A percentile compares a stretch with the other conserved stretches of the same genome.
Conservation (phyloP, 2,329 filamentous ascomycete genomes). For the Colletotrichum acutatum region DNA sequence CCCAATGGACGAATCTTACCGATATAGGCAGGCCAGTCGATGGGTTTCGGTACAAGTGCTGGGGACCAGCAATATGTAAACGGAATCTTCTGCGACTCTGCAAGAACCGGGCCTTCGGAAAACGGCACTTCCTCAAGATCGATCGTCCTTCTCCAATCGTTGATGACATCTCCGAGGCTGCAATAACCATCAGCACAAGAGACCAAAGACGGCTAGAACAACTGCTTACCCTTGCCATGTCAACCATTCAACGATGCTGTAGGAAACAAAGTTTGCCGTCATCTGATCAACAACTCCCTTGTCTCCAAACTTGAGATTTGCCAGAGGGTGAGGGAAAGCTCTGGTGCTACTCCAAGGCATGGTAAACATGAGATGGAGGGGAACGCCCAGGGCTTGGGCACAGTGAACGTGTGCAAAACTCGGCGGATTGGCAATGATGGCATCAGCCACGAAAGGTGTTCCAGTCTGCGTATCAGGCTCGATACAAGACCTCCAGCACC, state of each 20-base stretch:
- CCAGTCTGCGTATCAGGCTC: conserved; percentile 32
- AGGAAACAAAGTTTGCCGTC: conserved; percentile 76
- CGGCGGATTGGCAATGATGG: conserved; percentile 62
- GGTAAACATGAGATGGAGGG: conserved; percentile 61
- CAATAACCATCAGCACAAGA: background rate
- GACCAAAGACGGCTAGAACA: accelerated
- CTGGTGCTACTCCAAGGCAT: conserved; percentile 83
- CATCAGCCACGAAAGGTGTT: conserved; percentile 58
- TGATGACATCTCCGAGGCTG: conserved; percentile 77
- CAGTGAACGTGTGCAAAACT: conserved; percentile 62
- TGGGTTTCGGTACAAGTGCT: conserved; percentile 72
- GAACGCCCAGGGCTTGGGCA: conserved; percentile 55
- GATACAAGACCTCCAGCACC: conserved; percentile 41
- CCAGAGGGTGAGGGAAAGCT: conserved; percentile 78
- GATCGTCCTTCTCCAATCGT: conserved; percentile 74
- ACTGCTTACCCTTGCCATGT: conserved; percentile 73
- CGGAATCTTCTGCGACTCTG: conserved; percentile 74
- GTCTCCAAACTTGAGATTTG: conserved; percentile 73
- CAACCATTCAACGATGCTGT: conserved; percentile 78
- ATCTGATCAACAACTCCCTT: conserved; percentile 61
- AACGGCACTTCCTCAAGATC: conserved; percentile 75
- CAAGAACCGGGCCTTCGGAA: conserved; percentile 77
- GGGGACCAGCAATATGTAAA: conserved; percentile 85
- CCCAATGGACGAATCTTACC: conserved; percentile 44
- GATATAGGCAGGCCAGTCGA: conserved; percentile 72